Conservation (phyloP, 148 eudicot species). For the Mesembryanthemum crystallinum region DNA sequence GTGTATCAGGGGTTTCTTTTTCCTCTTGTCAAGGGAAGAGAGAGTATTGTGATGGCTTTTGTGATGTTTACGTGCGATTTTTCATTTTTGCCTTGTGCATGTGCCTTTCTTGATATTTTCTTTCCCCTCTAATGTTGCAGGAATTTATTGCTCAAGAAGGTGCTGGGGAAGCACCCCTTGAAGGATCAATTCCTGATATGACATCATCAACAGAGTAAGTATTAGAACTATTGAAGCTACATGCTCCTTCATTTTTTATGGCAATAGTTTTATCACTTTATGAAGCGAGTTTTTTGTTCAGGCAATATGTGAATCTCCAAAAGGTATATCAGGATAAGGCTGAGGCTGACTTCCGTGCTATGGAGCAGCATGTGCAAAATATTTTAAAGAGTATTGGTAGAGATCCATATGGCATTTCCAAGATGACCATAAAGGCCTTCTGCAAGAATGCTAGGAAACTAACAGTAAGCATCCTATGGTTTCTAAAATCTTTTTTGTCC, state of each 20-base stretch:
- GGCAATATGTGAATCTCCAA: constrained; percentile 87
- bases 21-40: not conserved
- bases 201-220: constrained; percentile 96
- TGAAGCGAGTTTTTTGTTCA: constrained; percentile 22
- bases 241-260: not conserved
- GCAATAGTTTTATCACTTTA: constrained; percentile 13
- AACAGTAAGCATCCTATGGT: constrained; percentile 47
- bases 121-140: constrained; percentile 31
- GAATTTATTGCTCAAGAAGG: constrained; percentile 89
- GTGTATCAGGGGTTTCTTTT: not conserved
- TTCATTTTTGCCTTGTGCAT: constrained; percentile 5
- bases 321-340: constrained; percentile 95
- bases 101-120: not conserved
- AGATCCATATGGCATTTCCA: constrained; percentile 75
- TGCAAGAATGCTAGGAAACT: constrained; percentile 95
- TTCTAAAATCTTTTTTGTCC: not conserved
- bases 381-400: constrained; percentile 76
- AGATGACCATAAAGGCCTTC: constrained; percentile 61
- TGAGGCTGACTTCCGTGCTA: constrained; percentile 69
- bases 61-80: not conserved
- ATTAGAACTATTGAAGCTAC: not conserved
- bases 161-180: constrained; percentile 88
- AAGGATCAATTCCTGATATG: constrained; percentile 99
- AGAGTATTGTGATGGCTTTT: not conserved
- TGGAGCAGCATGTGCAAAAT: constrained; percentile 63